Percentiles rank a stretch among this genome's conserved stretches.
phyloP scores from a whole-genome alignment of 352 stramenopile species.

The Detonula confervacea region DNA sequence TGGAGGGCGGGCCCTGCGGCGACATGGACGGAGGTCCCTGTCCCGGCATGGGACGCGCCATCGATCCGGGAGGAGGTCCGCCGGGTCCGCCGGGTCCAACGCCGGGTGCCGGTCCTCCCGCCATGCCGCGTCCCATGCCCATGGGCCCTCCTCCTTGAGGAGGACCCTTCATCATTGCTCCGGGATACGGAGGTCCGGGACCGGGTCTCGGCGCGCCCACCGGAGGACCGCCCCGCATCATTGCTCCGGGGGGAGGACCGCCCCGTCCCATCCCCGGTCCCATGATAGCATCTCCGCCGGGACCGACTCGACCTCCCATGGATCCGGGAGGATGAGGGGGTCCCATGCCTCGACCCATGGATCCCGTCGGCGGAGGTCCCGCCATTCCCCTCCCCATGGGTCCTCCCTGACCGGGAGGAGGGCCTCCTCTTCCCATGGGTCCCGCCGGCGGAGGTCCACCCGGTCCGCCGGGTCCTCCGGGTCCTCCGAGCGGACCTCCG shows the following conservation, averaged over 20 bases:
- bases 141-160: neutral
- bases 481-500: neutral
- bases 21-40: too few species aligned
- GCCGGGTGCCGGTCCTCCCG: neutral
- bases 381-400: slow-evolving; percentile 5
- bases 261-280: slow-evolving; percentile 6
- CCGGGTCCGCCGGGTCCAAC: neutral
- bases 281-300: neutral
- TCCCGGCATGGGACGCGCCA: neutral
- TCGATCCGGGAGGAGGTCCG: neutral
- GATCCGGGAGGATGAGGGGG: too few species aligned
- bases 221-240: neutral
- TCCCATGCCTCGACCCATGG: neutral
- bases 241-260: neutral
- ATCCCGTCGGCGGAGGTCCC: neutral
- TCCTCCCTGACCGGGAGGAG: slow-evolving; percentile 5
- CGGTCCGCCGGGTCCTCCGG: neutral
- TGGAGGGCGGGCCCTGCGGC: too few species aligned
- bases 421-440: neutral
- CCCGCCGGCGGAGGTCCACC: slow-evolving; percentile 1
- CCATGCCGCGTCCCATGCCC: neutral
- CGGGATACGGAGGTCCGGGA: neutral
- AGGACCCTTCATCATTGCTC: slow-evolving; percentile 10
- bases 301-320: too few species aligned
- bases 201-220: neutral